Evolutionary conservation across 2,329 filamentous ascomycete genomes (phyloP), one percentile per base, ranked within the genome.

Genomic region (Colletotrichum kahawae): DNA sequence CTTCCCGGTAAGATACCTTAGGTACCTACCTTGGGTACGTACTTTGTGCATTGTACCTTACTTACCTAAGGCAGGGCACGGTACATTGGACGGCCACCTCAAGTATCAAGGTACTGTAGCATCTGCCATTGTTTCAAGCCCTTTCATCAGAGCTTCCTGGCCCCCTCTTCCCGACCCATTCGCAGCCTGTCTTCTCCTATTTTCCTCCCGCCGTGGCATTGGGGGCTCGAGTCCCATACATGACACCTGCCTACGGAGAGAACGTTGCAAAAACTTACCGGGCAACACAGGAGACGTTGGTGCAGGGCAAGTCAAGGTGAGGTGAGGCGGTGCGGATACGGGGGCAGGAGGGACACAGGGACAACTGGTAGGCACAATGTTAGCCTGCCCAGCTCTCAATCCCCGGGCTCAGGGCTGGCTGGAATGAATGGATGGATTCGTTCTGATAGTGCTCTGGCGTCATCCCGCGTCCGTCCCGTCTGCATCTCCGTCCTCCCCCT

Each of bases 111-210:
- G 63, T 34, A 48, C 36, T 54, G 71, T 71, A 70, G 51, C 71
- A 74, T 71, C 68, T 75, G 62, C 62, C 62, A 56, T 36, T 62
- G 71, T 71, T 43, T 63, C 67, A 60, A 74, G 62, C 51, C n/a
- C 16, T 71, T 9, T 74, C 68, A 67, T 74, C 68, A 71, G 54
- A 74, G 54, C 69, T 59, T 71, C 29, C 71, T 60, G 57, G 71
- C 27, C 48, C 48, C 29, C 16, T 31, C 43, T 21, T 51, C 43
- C 43, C 43, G 43, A 3, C 34, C 4, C 2, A 14, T 65, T 65
- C 14, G 27, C 62, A 51, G 62, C 24, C 16, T 66, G 27, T 31
- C 63, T 24, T 36, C 64, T 67, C 64, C 48, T 36, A 31, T 56
- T 67, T 14, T n/a, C 33, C 33, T 63, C 34, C 59, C 60, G 21